Evolutionary conservation across 306 rosid species (phyloP).

Genomic region (Astragalus membranaceus): DNA sequence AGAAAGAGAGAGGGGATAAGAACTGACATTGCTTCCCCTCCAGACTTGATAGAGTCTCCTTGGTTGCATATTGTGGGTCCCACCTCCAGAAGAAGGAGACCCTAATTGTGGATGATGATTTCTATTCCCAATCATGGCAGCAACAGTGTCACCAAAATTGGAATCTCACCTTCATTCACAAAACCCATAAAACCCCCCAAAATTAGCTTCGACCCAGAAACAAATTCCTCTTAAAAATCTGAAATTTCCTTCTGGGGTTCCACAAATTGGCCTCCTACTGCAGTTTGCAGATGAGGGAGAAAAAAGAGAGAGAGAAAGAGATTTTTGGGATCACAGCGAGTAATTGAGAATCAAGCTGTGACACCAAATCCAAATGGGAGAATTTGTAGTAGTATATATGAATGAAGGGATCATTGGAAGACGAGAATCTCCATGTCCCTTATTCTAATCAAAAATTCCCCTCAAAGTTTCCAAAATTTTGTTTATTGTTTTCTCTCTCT

Average conservation of each 20-base stretch:
- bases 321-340: constrained; percentile 25
- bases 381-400: not conserved
- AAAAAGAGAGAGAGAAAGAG: constrained; percentile 4
- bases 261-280: not conserved
- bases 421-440: constrained; percentile 34
- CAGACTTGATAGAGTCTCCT: constrained; percentile 81
- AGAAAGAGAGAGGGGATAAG: not conserved
- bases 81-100: constrained; percentile 25
- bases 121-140: constrained; percentile 32
- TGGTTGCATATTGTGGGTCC: constrained; percentile 32
- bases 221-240: constrained; percentile 4
- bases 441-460: not conserved
- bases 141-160: constrained; percentile 22
- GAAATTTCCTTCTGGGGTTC: constrained; percentile 22
- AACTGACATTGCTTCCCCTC: constrained; percentile 88
- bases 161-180: constrained; percentile 12
- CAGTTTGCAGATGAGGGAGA: constrained; percentile 17
- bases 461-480: not conserved
- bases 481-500: not conserved
- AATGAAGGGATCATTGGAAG: constrained; percentile 45
- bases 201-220: constrained; percentile 5
- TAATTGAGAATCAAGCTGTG: constrained; percentile 34
- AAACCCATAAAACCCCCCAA: constrained; percentile 30
- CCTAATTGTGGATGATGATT: constrained; percentile 21
- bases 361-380: constrained; percentile 31